phyloP scores from a whole-genome alignment of 331 rosid genomes.

The Arachis monticola region DNA sequence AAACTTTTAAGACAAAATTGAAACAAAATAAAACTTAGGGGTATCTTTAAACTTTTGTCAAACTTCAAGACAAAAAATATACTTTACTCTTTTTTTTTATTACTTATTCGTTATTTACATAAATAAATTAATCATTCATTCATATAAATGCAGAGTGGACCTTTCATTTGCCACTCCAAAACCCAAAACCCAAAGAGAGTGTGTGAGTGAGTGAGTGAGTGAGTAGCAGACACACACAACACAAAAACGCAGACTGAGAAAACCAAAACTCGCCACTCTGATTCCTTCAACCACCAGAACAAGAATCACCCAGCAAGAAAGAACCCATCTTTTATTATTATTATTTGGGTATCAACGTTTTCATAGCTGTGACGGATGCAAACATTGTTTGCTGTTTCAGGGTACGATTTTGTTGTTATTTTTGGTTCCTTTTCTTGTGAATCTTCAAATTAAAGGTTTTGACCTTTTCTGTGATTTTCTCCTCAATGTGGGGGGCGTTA shows the following conservation, averaged over 20 bases:
- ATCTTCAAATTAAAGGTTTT: background rate
- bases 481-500: background rate
- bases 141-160: background rate
- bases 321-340: background rate
- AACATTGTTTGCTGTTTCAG: slow-evolving; percentile 15
- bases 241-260: background rate
- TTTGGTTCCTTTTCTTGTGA: slow-evolving; percentile 2
- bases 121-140: no score
- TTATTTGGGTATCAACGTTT: background rate
- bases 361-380: slow-evolving; percentile 4
- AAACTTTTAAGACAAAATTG: no score
- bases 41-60: no score
- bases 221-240: background rate
- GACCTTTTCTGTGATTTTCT: slow-evolving; percentile 23
- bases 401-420: slow-evolving; percentile 28
- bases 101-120: no score
- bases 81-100: no score
- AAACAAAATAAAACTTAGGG: no score
- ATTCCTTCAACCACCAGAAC: background rate
- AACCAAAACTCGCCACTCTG: background rate
- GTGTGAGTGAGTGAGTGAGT: background rate
- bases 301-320: background rate
- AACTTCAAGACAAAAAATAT: no score
- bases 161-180: slow-evolving; percentile 12
- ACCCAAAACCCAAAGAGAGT: slow-evolving; percentile 39